Evolutionary conservation across 805 yeast genomes (phyloP), one percentile per base, ranked within the genome.

Genomic region (Saccharomycodes ludwigii): DNA sequence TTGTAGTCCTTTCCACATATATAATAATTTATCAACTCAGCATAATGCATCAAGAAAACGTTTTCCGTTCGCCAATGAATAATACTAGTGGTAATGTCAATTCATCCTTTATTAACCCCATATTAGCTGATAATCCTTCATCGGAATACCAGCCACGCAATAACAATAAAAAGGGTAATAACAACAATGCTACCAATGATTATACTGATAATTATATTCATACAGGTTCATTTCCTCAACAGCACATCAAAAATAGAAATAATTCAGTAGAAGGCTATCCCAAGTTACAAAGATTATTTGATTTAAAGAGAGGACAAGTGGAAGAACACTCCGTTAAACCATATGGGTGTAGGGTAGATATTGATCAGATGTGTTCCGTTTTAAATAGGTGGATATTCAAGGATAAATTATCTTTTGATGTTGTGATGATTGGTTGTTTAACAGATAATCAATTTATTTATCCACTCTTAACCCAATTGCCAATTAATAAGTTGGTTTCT

Each of bases 351-450:
- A 61, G 78, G 27, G 67, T 70, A 3, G 54, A 59, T 11, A 59
- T 61, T 8, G 65, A 66, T 20, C 58, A 68, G 32, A 73, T 84
- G 52, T 61, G 72, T 5, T 66, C 68, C 1, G 65, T 68, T 0
- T 57, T 86, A 35, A 65, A 69, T 35, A 47, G 52, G 14, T 80
- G 94, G 93, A 70, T 73, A 20, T 52, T 56, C 12, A 59, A 59
- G 13, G 71, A 73, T 35, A 63, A 67, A 6, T 47, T 81, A 23
- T 71, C 70, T 37, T 88, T 86, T 53, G 95, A 86, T 50, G 94
- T 84, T 8, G 79, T 88, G 10, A 83, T 88, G 94, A 73, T 86
- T 33, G 94, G 94, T 1, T 88, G 91, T 3, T 61, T 88, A 31
- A 69, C 78, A 1, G 86, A 80, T 40, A 74, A 78, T 46, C 85